phyloP scores from a whole-genome alignment of 768 basidiomycete genomes.

The Pholiota conissans region DNA sequence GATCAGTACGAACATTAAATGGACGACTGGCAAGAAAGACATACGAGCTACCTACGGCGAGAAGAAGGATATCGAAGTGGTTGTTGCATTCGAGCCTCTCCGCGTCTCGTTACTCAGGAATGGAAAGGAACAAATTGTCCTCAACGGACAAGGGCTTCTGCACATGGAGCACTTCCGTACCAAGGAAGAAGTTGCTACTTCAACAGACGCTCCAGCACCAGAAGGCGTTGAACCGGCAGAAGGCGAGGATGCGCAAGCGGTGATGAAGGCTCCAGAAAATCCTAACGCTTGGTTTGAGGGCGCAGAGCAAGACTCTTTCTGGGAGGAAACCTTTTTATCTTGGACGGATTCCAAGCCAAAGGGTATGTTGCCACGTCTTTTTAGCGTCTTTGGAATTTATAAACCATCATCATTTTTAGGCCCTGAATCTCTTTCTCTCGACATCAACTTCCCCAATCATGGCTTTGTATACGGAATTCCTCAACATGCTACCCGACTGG shows the following conservation, averaged over 20 bases:
- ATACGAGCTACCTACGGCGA: slow-evolving; percentile 65
- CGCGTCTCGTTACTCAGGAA: slow-evolving; percentile 68
- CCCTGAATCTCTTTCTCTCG: slow-evolving; percentile 90
- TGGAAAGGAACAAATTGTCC: slow-evolving; percentile 80
- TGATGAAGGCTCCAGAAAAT: slow-evolving; percentile 47
- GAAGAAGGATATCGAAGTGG: slow-evolving; percentile 62
- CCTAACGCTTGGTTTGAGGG: slow-evolving; percentile 85
- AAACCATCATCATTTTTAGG: slow-evolving; percentile 46
- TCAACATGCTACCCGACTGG: slow-evolving; percentile 89
- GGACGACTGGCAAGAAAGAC: slow-evolving; percentile 66
- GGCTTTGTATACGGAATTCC: slow-evolving; percentile 94
- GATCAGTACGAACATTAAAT: slow-evolving; percentile 58
- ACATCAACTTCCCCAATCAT: slow-evolving; percentile 91
- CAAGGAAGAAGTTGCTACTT: slow-evolving; percentile 46
- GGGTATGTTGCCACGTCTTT: too few relatives aligned
- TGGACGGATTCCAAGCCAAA: slow-evolving; percentile 97
- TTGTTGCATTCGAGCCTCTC: slow-evolving; percentile 75
- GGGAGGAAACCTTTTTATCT: slow-evolving; percentile 84
- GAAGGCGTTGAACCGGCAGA: slow-evolving; percentile 45
- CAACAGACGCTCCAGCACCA: slow-evolving; percentile 40
- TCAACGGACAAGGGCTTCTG: slow-evolving; percentile 87
- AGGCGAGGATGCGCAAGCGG: slow-evolving; percentile 30
- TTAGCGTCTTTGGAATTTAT: slow-evolving; percentile 2
- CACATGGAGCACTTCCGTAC: slow-evolving; percentile 98
- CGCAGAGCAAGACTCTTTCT: slow-evolving; percentile 77